Evolutionary conservation across 1,284 basidiomycete species (phyloP).

Genomic region (Ganoderma lingzhi): DNA sequence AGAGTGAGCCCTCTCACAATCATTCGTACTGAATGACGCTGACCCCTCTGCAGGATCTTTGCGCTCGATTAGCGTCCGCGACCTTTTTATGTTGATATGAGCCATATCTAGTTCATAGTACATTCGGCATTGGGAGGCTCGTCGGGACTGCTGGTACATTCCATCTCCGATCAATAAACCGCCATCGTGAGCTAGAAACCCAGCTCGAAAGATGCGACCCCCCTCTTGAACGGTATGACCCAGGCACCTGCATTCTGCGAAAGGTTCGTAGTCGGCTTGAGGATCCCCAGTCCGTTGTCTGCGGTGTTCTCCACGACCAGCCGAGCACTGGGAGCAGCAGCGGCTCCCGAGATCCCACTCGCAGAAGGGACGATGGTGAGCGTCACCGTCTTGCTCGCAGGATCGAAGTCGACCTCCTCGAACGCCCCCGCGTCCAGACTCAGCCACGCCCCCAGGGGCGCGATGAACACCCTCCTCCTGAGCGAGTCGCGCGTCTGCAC

Average conservation of each 20-base stretch:
- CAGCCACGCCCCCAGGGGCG: too few relatives aligned
- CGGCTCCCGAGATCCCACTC: conserved; percentile 50
- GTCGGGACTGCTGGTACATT: neutral
- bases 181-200: conserved; percentile 12
- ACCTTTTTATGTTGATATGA: neutral
- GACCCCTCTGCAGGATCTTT: neutral
- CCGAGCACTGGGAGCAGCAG: conserved; percentile 55
- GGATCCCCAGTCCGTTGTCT: conserved; percentile 43
- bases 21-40: neutral
- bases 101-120: neutral
- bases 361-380: conserved; percentile 51
- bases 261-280: conserved; percentile 51
- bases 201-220: conserved; percentile 38
- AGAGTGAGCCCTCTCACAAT: conserved; percentile 52
- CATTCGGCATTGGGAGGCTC: neutral
- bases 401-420: conserved; percentile 49
- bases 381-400: conserved; percentile 47
- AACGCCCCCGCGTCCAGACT: too few relatives aligned
- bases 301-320: conserved; percentile 57
- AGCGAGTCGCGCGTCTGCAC: conserved; percentile 56
- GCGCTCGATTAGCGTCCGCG: neutral
- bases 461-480: too few relatives aligned
- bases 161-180: neutral
- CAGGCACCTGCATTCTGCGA: conserved; percentile 57
- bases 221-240: conserved; percentile 50